A percentile compares a stretch with the other conserved stretches of the same genome.
Evolutionary conservation across 2,329 filamentous ascomycete species (phyloP).

Genomic region (Neonectria faginata): DNA sequence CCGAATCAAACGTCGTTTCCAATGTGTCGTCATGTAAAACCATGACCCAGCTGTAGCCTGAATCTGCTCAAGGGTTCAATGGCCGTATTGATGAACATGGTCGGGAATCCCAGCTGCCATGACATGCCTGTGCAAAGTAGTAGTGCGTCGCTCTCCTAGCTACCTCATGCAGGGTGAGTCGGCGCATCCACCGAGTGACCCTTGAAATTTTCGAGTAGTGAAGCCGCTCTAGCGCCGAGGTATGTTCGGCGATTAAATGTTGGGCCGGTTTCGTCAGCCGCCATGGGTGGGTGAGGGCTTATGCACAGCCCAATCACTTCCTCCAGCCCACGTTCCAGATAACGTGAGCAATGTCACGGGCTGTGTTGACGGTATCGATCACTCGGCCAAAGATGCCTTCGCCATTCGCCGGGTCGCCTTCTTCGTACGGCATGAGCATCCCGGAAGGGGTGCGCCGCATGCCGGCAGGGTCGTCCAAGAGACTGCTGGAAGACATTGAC

Average conservation of each 20-base stretch:
- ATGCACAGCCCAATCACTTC: slow-evolving; percentile 54
- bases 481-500: slow-evolving; percentile 61
- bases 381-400: slow-evolving; percentile 81
- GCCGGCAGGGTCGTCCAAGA: slow-evolving; percentile 66
- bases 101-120: slow-evolving; percentile 26
- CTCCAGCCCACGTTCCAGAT: slow-evolving; percentile 79
- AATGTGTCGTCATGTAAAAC: slow-evolving; percentile 25
- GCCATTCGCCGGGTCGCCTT: slow-evolving; percentile 71
- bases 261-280: slow-evolving; percentile 7
- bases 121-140: slow-evolving; percentile 34
- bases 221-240: not conserved
- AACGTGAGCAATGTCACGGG: slow-evolving; percentile 76
- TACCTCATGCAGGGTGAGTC: slow-evolving; percentile 14
- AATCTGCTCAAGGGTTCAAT: slow-evolving; percentile 4
- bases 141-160: slow-evolving; percentile 30
- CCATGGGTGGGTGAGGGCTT: slow-evolving; percentile 4
- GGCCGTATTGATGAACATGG: slow-evolving; percentile 22
- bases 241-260: slow-evolving; percentile 24
- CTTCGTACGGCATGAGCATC: slow-evolving; percentile 91
- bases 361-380: slow-evolving; percentile 82
- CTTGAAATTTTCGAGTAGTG: not conserved
- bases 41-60: slow-evolving; percentile 18
- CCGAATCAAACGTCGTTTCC: slow-evolving; percentile 34
- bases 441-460: slow-evolving; percentile 85
- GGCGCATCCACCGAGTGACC: not conserved